A percentile compares a stretch with the other conserved stretches of the same genome.
Evolutionary conservation across 495 filamentous ascomycete species (phyloP).

Genomic region (Xylaria flabelliformis): DNA sequence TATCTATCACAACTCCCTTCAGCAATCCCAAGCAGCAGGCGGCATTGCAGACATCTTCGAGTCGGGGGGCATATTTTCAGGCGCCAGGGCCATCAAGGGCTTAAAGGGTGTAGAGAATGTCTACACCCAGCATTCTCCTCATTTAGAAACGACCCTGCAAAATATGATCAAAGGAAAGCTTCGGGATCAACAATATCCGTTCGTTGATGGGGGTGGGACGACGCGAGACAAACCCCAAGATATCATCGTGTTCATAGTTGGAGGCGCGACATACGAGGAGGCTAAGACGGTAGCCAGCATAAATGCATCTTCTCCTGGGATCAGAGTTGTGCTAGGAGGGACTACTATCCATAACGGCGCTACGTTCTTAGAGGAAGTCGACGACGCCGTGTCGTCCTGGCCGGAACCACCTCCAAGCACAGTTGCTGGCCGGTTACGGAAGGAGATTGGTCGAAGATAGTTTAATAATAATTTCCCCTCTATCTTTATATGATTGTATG

Average conservation of each 20-base stretch:
- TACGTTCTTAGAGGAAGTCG: slow-evolving; percentile 86
- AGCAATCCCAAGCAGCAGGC: slow-evolving; percentile 69
- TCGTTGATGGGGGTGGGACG: slow-evolving; percentile 82
- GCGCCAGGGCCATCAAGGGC: slow-evolving; percentile 89
- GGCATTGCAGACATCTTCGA: slow-evolving; percentile 92
- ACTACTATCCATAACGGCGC: slow-evolving; percentile 85
- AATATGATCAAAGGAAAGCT: slow-evolving; percentile 91
- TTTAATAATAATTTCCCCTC: slow-evolving; percentile 6
- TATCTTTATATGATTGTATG: neutral
- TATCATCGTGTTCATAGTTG: slow-evolving; percentile 91
- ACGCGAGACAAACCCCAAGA: slow-evolving; percentile 96
- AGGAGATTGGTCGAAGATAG: slow-evolving; percentile 63
- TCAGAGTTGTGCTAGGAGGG: slow-evolving; percentile 85
- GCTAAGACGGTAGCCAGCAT: slow-evolving; percentile 91
- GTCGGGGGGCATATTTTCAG: slow-evolving; percentile 87
- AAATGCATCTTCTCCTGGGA: slow-evolving; percentile 87
- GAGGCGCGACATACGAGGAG: slow-evolving; percentile 94
- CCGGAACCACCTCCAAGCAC: slow-evolving; percentile 72
- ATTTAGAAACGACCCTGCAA: slow-evolving; percentile 84
- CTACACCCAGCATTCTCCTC: slow-evolving; percentile 95
- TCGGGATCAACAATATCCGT: slow-evolving; percentile 85
- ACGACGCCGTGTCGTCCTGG: slow-evolving; percentile 81
- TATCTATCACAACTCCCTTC: slow-evolving; percentile 81
- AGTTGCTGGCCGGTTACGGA: slow-evolving; percentile 74
- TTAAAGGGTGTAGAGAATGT: slow-evolving; percentile 98